These are phyloP conservation scores for Dryadomyces quercivorus DNA, from an alignment of 2,329 filamentous ascomycete genomes.

Conservation along the genomic window DNA sequence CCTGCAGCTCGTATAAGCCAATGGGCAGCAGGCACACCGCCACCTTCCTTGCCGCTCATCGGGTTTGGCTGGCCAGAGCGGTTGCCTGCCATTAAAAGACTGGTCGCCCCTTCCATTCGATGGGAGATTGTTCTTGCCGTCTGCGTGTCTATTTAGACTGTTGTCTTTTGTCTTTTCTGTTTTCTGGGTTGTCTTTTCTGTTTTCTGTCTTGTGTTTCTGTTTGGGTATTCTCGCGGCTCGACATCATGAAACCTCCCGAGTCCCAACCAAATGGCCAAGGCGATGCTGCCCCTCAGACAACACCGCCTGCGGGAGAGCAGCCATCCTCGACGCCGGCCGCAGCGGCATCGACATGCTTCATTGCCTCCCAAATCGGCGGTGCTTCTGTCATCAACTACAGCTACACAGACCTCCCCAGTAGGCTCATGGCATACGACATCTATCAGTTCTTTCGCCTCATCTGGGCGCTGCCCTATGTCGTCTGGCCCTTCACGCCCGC, in stretches of 20 bases:
- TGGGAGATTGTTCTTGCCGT: too few species aligned
- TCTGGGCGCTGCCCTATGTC: slow-evolving; percentile 47
- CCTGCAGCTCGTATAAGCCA: background rate
- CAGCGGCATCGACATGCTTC: slow-evolving; percentile 24
- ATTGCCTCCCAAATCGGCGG: slow-evolving; percentile 48
- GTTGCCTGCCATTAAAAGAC: background rate
- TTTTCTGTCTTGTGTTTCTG: background rate
- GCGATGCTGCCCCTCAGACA: background rate
- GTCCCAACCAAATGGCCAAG: background rate
- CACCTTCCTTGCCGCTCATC: background rate
- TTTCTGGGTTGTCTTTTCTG: background rate
- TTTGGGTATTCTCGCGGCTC: background rate
- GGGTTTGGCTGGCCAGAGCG: too few species aligned
- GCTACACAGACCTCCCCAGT: slow-evolving; percentile 45
- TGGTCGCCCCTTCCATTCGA: background rate
- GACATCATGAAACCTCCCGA: background rate
- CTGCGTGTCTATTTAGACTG: too few species aligned
- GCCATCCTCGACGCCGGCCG: background rate
- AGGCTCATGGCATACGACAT: slow-evolving; percentile 38
- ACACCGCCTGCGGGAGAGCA: background rate
- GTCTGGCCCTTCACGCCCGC: slow-evolving; percentile 44
- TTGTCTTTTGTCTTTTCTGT: background rate
- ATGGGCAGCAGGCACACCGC: background rate
- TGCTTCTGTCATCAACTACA: slow-evolving; percentile 44
- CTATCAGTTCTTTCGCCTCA: slow-evolving; percentile 41